Evolutionary conservation across 306 rosid species (phyloP).

Genomic region (Vigna nakashimae): DNA sequence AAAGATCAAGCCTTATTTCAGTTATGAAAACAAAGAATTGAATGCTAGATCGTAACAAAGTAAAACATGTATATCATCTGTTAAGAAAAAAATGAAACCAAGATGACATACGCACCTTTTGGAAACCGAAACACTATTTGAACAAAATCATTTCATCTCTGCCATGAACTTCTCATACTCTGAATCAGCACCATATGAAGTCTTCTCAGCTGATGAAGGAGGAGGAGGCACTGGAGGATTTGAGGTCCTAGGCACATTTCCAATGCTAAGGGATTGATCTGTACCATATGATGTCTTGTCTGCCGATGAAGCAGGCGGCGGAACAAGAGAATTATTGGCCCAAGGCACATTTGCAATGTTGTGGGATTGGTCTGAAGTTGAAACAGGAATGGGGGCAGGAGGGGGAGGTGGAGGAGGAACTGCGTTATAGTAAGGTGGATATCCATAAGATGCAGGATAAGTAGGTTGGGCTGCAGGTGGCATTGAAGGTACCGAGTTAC

Average conservation of each 20-base stretch:
- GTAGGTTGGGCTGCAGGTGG: slow-evolving; percentile 70
- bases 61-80: slow-evolving; percentile 1
- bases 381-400: slow-evolving; percentile 53
- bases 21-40: slow-evolving; percentile 36
- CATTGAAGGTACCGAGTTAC: slow-evolving; percentile 62
- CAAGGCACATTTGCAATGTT: slow-evolving; percentile 73
- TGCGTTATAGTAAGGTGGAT: slow-evolving; percentile 76
- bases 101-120: slow-evolving; percentile 54
- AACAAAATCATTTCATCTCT: slow-evolving; percentile 81
- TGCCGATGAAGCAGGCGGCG: slow-evolving; percentile 62
- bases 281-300: slow-evolving; percentile 60
- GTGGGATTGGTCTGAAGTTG: slow-evolving; percentile 71
- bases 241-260: slow-evolving; percentile 78
- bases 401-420: slow-evolving; percentile 85
- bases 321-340: slow-evolving; percentile 67
- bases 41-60: neutral
- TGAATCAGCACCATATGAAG: slow-evolving; percentile 77
- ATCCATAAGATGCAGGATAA: slow-evolving; percentile 82
- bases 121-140: slow-evolving; percentile 33
- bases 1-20: slow-evolving; percentile 11
- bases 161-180: slow-evolving; percentile 99
- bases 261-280: slow-evolving; percentile 67
- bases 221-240: slow-evolving; percentile 71
- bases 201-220: slow-evolving; percentile 64
- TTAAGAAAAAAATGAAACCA: slow-evolving; percentile 13